Evolutionary conservation across 257 asterid genomes (phyloP).

Genomic region (Agastache rugosa): DNA sequence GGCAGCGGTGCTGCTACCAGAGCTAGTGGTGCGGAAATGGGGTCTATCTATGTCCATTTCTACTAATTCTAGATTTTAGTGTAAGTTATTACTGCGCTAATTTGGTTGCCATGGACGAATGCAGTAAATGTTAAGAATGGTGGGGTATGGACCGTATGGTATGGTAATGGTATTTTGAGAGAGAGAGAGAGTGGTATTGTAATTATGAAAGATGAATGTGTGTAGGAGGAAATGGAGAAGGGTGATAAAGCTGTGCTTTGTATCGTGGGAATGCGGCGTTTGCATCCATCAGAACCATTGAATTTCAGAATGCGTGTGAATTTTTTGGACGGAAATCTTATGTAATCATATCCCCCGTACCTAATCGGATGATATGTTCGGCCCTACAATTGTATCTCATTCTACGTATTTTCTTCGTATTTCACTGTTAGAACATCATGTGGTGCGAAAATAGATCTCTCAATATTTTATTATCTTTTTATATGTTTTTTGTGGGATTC

Average conservation of each 20-base stretch:
- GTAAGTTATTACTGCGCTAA: slow-evolving; percentile 35
- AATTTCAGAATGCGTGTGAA: slow-evolving; percentile 25
- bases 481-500: too few relatives aligned
- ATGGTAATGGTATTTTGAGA: not conserved
- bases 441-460: too few relatives aligned
- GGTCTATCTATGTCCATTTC: slow-evolving; percentile 66
- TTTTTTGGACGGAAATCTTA: too few relatives aligned
- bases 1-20: slow-evolving; percentile 30
- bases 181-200: not conserved
- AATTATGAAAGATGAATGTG: not conserved
- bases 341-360: too few relatives aligned
- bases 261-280: slow-evolving; percentile 22
- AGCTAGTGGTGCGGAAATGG: slow-evolving; percentile 58
- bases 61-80: not conserved
- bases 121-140: slow-evolving; percentile 31
- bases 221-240: not conserved
- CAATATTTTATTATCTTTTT: too few relatives aligned
- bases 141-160: not conserved
- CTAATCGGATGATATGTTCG: too few relatives aligned
- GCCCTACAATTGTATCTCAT: too few relatives aligned
- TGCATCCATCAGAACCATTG: not conserved
- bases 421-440: too few relatives aligned
- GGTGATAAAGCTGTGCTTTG: slow-evolving; percentile 25
- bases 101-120: slow-evolving; percentile 35
- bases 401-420: too few relatives aligned